These are phyloP conservation scores for Penicillium capsulatum DNA, from an alignment of 2,329 filamentous ascomycete genomes.

Conservation along the genomic window DNA sequence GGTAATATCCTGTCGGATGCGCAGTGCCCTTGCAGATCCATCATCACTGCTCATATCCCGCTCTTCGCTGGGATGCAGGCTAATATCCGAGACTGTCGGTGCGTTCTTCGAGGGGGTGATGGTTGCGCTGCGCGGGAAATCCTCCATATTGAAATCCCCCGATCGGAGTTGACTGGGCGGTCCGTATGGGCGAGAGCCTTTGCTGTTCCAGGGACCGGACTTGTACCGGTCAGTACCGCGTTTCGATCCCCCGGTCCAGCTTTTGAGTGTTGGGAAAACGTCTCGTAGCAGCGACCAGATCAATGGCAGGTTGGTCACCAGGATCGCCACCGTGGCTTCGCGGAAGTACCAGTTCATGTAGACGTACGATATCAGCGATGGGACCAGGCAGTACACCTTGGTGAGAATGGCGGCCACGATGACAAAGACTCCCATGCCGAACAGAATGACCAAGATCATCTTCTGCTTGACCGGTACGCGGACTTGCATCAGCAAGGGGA, in stretches of 20 bases:
- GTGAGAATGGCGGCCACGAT: conserved; percentile 49
- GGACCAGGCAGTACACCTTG: conserved; percentile 47
- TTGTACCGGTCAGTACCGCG: conserved; percentile 33
- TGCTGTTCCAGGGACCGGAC: conserved; percentile 31
- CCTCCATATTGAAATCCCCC: conserved; percentile 30
- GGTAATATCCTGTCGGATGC: conserved; percentile 40
- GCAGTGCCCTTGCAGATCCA: conserved; percentile 34
- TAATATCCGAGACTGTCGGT: conserved; percentile 25
- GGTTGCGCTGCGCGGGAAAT: conserved; percentile 26
- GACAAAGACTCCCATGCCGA: conserved; percentile 45
- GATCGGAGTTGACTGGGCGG: conserved; percentile 25
- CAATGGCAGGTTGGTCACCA: conserved; percentile 51
- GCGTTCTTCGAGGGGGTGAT: conserved; percentile 25
- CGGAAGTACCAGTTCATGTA: conserved; percentile 50
- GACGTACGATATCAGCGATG: conserved; percentile 39
- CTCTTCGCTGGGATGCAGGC: conserved; percentile 26
- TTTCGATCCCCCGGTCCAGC: conserved; percentile 39
- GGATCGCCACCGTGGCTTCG: conserved; percentile 43
- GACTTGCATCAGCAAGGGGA: conserved; percentile 42
- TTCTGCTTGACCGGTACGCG: conserved; percentile 42
- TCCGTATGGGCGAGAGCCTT: conserved; percentile 29
- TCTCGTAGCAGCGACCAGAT: conserved; percentile 51
- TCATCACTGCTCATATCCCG: conserved; percentile 33
- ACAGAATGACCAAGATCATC: conserved; percentile 41
- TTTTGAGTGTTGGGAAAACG: conserved; percentile 43